Evolutionary conservation across 1,284 basidiomycete genomes (phyloP).

Genomic region (Ceratobasidium sp.): DNA sequence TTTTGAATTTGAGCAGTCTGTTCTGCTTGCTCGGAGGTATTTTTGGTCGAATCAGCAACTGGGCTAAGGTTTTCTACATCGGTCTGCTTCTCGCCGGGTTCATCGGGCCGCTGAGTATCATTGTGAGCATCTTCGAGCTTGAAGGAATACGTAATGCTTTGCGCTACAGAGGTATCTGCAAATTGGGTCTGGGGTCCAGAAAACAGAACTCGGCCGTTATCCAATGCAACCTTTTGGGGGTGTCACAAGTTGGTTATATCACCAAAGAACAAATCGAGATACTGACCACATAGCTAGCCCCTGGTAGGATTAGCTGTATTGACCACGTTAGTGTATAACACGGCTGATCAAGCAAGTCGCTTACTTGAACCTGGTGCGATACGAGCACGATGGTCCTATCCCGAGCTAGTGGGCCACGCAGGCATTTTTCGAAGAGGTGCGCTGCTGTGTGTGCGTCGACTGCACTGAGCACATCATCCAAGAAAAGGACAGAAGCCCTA

Average conservation of each 20-base stretch:
- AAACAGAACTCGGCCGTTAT: slow-evolving; percentile 87
- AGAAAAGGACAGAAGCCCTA: slow-evolving; percentile 83
- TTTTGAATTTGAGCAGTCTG: slow-evolving; percentile 53
- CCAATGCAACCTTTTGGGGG: slow-evolving; percentile 71
- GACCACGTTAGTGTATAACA: too few species aligned
- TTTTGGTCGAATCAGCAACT: too few species aligned
- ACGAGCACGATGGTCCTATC: slow-evolving; percentile 88
- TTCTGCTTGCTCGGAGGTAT: background rate
- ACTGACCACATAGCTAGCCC: slow-evolving; percentile 73
- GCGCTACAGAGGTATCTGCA: slow-evolving; percentile 74
- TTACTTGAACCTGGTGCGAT: slow-evolving; percentile 76
- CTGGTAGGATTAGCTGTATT: slow-evolving; percentile 72
- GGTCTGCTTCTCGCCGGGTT: too few species aligned
- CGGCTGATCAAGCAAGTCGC: background rate
- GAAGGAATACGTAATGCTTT: slow-evolving; percentile 73
- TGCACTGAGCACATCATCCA: slow-evolving; percentile 85
- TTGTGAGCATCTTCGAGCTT: slow-evolving; percentile 45
- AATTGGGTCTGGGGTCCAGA: slow-evolving; percentile 79
- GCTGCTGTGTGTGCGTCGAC: slow-evolving; percentile 92
- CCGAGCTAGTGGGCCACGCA: slow-evolving; percentile 86
- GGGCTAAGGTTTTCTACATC: too few species aligned
- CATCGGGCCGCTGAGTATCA: slow-evolving; percentile 53
- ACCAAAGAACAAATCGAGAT: slow-evolving; percentile 51
- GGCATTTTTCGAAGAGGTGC: slow-evolving; percentile 84
- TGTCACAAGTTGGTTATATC: slow-evolving; percentile 52